phyloP scores from a whole-genome alignment of 2,329 filamentous ascomycete species.

The Herpotrichia juniperi region DNA sequence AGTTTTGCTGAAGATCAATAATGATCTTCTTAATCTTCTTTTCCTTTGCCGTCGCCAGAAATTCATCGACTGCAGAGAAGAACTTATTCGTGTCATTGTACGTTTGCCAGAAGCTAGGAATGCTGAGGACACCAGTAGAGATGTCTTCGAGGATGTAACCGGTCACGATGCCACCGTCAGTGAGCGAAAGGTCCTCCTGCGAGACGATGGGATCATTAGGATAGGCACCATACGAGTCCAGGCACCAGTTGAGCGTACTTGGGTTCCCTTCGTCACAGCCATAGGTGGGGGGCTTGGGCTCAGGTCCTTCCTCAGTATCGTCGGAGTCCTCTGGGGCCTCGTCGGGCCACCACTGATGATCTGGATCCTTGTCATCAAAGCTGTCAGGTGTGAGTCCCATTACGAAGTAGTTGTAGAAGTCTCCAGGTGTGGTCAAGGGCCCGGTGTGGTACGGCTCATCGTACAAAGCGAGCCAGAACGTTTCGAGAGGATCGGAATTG shows the following conservation, averaged over 20 bases:
- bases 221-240: constrained; percentile 23
- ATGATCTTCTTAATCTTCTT: constrained; percentile 61
- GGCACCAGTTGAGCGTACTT: constrained; percentile 15
- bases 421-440: constrained; percentile 47
- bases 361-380: constrained; percentile 3
- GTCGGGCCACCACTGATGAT: neutral
- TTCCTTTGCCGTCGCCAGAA: constrained; percentile 51
- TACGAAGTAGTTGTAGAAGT: constrained; percentile 56
- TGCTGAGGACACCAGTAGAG: constrained; percentile 49
- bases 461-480: constrained; percentile 28
- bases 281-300: neutral
- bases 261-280: neutral
- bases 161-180: constrained; percentile 31
- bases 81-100: constrained; percentile 7
- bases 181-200: constrained; percentile 25
- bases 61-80: constrained; percentile 37
- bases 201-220: constrained; percentile 24
- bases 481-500: too few species aligned
- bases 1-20: constrained; percentile 65
- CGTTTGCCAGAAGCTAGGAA: constrained; percentile 45
- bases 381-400: constrained; percentile 23
- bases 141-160: constrained; percentile 51
- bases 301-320: neutral
- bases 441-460: constrained; percentile 24
- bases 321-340: neutral